Evolutionary conservation across 169 alveolate genomes (phyloP).

Genomic region (Eimeria maxima): DNA sequence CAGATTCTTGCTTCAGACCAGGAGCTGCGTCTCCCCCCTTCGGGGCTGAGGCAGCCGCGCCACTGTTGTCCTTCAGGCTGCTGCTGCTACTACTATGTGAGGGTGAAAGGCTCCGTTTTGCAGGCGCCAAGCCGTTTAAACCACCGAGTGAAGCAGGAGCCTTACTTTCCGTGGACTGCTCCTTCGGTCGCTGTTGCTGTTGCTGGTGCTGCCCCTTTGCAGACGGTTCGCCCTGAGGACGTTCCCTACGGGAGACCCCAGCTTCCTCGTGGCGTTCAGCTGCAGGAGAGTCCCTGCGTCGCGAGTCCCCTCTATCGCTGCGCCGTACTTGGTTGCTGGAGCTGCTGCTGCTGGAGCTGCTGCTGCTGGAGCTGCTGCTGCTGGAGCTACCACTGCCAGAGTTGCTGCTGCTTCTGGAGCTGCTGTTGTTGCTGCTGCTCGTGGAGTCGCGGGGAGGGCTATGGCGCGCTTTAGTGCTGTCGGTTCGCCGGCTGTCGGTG

Average conservation of each 20-base stretch:
- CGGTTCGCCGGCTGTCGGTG: constrained; percentile 16
- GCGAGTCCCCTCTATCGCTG: background rate
- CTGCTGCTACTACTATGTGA: constrained; percentile 69
- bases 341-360: constrained; percentile 40
- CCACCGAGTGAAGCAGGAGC: background rate
- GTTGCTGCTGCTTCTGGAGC: constrained; percentile 18
- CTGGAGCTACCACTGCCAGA: background rate
- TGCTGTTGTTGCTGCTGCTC: constrained; percentile 32
- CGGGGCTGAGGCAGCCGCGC: background rate
- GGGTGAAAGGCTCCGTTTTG: constrained; percentile 26
- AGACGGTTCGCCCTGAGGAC: background rate
- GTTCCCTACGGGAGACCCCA: constrained; percentile 41
- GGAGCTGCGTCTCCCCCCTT: background rate
- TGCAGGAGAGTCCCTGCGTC: constrained; percentile 12
- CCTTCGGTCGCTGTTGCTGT: constrained; percentile 18
- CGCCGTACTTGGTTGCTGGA: background rate
- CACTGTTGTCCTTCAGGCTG: constrained; percentile 21
- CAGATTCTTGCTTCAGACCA: constrained; percentile 16
- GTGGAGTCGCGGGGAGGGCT: constrained; percentile 22
- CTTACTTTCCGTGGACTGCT: constrained; percentile 13
- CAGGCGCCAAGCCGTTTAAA: constrained; percentile 14
- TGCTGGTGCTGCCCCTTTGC: constrained; percentile 27
- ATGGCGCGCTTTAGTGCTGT: constrained; percentile 8
- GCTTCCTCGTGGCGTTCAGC: constrained; percentile 20
- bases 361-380: background rate